Conservation (phyloP, 2,329 filamentous ascomycete species). For the Cladophialophora exuberans region DNA sequence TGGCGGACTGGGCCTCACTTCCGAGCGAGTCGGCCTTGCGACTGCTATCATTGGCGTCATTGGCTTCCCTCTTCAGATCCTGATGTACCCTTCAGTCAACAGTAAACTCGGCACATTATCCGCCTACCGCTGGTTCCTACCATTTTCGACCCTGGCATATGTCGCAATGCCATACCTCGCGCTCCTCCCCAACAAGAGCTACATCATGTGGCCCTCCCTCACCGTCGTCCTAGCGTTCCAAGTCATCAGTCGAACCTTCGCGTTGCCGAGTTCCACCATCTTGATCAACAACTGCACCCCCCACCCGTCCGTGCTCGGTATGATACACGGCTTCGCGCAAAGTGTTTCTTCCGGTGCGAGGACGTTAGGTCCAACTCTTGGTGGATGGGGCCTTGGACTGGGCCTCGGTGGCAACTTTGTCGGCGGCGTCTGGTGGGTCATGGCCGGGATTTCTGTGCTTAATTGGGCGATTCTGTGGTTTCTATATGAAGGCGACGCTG, state of each 20-base stretch:
- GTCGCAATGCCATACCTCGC: conserved; percentile 71
- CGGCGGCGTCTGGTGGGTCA: conserved; percentile 61
- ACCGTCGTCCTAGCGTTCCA: conserved; percentile 67
- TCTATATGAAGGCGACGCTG: conserved; percentile 61
- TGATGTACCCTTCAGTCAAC: conserved; percentile 71
- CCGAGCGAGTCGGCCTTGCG: conserved; percentile 72
- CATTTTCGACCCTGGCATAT: conserved; percentile 73
- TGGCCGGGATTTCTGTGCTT: conserved; percentile 57
- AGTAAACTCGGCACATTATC: conserved; percentile 67
- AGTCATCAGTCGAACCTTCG: conserved; percentile 73
- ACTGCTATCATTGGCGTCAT: conserved; percentile 76
- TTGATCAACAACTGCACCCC: conserved; percentile 64
- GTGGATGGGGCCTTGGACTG: conserved; percentile 57
- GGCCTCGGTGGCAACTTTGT: conserved; percentile 59
- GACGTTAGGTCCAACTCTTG: conserved; percentile 59
- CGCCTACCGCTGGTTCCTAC: conserved; percentile 69
- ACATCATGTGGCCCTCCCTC: conserved; percentile 67
- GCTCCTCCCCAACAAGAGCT: conserved; percentile 61
- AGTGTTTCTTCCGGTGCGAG: conserved; percentile 58
- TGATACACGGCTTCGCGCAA: conserved; percentile 63
- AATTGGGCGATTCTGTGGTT: conserved; percentile 63
- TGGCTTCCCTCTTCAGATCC: conserved; percentile 73
- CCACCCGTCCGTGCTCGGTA: conserved; percentile 59
- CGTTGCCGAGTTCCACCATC: conserved; percentile 62
- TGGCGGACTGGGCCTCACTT: conserved; percentile 74